Base-by-base conservation (phyloP, 2,329 filamentous ascomycete species). In the Furcasterigmium sp. region DNA sequence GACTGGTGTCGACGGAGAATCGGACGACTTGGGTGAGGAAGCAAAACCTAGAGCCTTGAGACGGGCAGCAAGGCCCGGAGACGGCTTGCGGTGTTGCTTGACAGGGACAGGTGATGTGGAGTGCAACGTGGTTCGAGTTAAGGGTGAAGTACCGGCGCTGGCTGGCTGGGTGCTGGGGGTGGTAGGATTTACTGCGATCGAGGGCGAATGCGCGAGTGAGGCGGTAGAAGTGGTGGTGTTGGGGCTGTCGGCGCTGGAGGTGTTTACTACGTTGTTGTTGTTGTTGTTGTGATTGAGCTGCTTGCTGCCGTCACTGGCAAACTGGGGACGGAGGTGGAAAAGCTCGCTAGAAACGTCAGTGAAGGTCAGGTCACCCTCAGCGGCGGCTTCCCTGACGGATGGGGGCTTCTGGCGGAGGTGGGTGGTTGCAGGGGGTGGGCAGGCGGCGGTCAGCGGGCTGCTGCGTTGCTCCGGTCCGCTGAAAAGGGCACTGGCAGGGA, bases 41-140 rank as follows among this genome's bases (percentile, higher is more conserved):
- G 76, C 77, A 49, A 84, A 82, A 30, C 80, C 80, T 36, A 84
- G 68, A 34, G 80, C 80, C 56, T 80, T 82, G 43, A 84, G 71
- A 57, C 80, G 77, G 47, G 79, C 80, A 52, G 80, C 80, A 41
- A 84, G 67, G 30, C 80, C 80, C 32, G 80, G 80, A 10, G 80
- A 82, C 2, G 80, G 76, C 58, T 80, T 82, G 54, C 80, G 77
- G 39, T 61, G 57, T 43, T 63, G 56, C 38, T 49, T 49, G 21
- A 50, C 61, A 58, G 39, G 53, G 49, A 44, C 55, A 46, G 44
- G 54, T 46, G 44, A 59, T 35, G 47, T 59, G 45, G 48, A 47
- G 47, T 52, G 45, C 23, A 46, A 44, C 37, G 47, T 45, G 37
- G 41, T 32, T 23, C 45, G 30, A 20, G 40, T 41, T 19, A 43